Base-by-base conservation (phyloP, 495 filamentous ascomycete species). In the Elasticomyces elasticus region DNA sequence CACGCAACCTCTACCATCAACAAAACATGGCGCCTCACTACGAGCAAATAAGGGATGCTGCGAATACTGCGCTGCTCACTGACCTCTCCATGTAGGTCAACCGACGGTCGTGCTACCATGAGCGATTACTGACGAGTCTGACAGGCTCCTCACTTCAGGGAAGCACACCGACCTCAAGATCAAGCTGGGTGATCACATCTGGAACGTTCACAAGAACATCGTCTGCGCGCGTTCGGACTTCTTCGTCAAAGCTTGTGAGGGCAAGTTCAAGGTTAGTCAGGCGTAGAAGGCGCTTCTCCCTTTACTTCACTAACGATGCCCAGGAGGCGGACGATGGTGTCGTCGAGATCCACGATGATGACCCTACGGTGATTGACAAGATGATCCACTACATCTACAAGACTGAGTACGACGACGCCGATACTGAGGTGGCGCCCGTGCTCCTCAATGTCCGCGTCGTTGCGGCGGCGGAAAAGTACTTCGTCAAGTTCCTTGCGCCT, bases 101-200 rank as follows among this genome's bases (percentile, higher is more conserved):
- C 40, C 6, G 6, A 7, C 7, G 13, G 11, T 13, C 22, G 12
- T 48, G 40, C 17, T 19, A 10, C 17, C 6, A 6, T 22, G 20
- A 10, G 17, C 40, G 30, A 33, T 17, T 23, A 24, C 42, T 23
- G 6, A 45, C 42, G 4, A 12, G 19, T 15, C 15, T 20, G 11
- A 31, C 46, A 49, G 46, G 5, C 17, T 33, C 6, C 31, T 38
- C 27, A 51, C 12, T 13, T 37, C 27, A 4, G 11, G 19, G 17
- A 20, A 51, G 17, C 24, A 27, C 53, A 19, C 44, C 31, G 53
- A 56, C 53, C 24, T 56, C 44, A 28, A n/a, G 15, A 27, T 56
- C 44, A 31, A 7, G 7, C 23, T 24, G 19, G 53, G 31, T 24
- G 31, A 26, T 23, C 28, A 5, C 45, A 27, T 12, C 17, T 42